Conservation (phyloP, 331 rosid species). For the Saraca asoca region DNA sequence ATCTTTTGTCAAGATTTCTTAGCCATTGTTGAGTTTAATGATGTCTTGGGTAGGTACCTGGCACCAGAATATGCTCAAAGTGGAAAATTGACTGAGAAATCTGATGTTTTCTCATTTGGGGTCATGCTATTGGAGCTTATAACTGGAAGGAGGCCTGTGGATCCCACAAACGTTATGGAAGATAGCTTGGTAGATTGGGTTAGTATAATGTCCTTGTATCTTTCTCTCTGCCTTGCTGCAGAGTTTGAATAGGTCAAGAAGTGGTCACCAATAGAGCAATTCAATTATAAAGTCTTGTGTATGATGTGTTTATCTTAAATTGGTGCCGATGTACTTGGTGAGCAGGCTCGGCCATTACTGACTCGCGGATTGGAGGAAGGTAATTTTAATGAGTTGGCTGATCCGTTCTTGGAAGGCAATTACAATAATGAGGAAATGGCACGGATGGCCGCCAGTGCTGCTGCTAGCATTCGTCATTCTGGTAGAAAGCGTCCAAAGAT, state of each 20-base stretch:
- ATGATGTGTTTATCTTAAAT: neutral
- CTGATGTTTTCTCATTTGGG: conserved; percentile 89
- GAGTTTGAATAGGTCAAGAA: too few relatives aligned
- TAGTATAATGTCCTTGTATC: conserved; percentile 24
- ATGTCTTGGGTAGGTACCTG: conserved; percentile 53
- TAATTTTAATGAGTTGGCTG: conserved; percentile 60
- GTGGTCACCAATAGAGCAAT: too few relatives aligned
- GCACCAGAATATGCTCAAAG: conserved; percentile 96
- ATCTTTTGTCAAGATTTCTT: too few relatives aligned
- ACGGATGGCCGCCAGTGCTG: conserved; percentile 78
- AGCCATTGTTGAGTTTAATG: too few relatives aligned
- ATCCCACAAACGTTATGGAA: conserved; percentile 52
- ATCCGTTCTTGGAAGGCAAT: conserved; percentile 57
- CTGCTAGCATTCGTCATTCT: conserved; percentile 88
- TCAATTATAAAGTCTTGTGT: too few relatives aligned
- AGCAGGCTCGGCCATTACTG: conserved; percentile 81
- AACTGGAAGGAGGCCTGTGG: conserved; percentile 75
- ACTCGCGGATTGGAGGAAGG: conserved; percentile 62
- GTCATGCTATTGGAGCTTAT: conserved; percentile 83
- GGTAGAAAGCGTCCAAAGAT: conserved; percentile 73
- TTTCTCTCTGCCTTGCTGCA: neutral
- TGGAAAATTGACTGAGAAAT: conserved; percentile 80
- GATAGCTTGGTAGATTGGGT: conserved; percentile 97
- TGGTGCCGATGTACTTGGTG: conserved; percentile 13
- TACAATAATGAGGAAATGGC: conserved; percentile 61